These are phyloP conservation scores for Globisporangium canariense DNA, from an alignment of 352 stramenopile genomes.

Conservation along the genomic window DNA sequence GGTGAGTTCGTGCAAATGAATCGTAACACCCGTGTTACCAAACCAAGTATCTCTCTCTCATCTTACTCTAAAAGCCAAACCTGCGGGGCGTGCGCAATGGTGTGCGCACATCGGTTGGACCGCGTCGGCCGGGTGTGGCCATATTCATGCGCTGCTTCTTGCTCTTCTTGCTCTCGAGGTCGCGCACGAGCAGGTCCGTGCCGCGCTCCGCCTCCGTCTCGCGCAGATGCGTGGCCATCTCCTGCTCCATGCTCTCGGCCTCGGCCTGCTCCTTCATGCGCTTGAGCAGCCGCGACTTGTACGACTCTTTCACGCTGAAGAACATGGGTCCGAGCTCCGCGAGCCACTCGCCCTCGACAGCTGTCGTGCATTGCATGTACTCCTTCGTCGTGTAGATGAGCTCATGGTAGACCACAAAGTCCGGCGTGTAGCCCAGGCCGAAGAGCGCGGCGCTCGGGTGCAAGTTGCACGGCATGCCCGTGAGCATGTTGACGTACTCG, in stretches of 20 bases:
- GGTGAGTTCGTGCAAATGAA: neutral
- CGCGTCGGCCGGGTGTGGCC: constrained; percentile 46
- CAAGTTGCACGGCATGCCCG: constrained; percentile 95
- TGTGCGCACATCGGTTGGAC: constrained; percentile 35
- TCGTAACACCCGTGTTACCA: neutral
- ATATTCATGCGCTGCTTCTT: constrained; percentile 69
- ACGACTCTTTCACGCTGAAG: constrained; percentile 98
- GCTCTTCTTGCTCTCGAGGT: constrained; percentile 22
- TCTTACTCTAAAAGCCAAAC: constrained; percentile 38
- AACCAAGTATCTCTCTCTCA: neutral
- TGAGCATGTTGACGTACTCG: constrained; percentile 99
- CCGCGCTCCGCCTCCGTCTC: constrained; percentile 15
- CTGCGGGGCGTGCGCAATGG: constrained; percentile 57
- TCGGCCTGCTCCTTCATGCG: constrained; percentile 84
- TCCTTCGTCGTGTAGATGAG: constrained; percentile 99
- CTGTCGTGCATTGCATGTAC: constrained; percentile 98
- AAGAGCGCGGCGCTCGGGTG: constrained; percentile 98
- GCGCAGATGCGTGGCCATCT: constrained; percentile 54
- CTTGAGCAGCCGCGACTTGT: constrained; percentile 90
- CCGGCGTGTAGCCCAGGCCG: constrained; percentile 97
- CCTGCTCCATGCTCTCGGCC: constrained; percentile 72
- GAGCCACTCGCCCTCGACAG: constrained; percentile 99
- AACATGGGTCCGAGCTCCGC: constrained; percentile 99
- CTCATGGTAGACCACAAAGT: constrained; percentile 99
- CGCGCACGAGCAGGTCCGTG: constrained; percentile 18